Conservation (phyloP, 441 rosid species). For the Melastoma candidum region DNA sequence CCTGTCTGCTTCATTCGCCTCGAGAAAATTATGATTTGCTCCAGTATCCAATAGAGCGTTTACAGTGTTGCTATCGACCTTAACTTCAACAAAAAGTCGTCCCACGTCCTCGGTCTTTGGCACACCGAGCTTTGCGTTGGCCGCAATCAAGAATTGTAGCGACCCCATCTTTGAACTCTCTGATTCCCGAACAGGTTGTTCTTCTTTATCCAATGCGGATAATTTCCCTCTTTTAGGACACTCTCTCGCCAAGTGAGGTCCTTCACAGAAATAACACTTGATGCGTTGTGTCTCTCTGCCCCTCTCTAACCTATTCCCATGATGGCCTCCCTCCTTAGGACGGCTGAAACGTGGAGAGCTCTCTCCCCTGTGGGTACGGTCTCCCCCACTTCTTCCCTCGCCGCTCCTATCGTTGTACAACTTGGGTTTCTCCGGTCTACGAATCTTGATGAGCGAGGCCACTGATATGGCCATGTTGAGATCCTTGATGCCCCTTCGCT, state of each 20-base stretch:
- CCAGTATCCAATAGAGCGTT: not conserved
- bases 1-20: too few relatives aligned
- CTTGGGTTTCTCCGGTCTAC: not conserved
- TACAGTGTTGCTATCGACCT: not conserved
- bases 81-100: too few relatives aligned
- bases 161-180: not conserved
- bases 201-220: not conserved
- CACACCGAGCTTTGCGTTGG: too few relatives aligned
- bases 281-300: not conserved
- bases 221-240: not conserved
- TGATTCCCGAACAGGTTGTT: not conserved
- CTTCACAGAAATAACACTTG: not conserved
- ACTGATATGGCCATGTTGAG: not conserved
- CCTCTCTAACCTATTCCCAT: not conserved
- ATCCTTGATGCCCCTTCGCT: not conserved
- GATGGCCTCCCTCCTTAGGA: not conserved
- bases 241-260: not conserved
- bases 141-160: not conserved
- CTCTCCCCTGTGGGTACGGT: too few relatives aligned
- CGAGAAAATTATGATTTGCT: too few relatives aligned
- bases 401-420: not conserved
- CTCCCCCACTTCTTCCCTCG: not conserved
- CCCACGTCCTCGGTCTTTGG: too few relatives aligned
- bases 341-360: not conserved
- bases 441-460: not conserved